Conservation (phyloP, 495 filamentous ascomycete species). For the Mytilinidion resinicola region DNA sequence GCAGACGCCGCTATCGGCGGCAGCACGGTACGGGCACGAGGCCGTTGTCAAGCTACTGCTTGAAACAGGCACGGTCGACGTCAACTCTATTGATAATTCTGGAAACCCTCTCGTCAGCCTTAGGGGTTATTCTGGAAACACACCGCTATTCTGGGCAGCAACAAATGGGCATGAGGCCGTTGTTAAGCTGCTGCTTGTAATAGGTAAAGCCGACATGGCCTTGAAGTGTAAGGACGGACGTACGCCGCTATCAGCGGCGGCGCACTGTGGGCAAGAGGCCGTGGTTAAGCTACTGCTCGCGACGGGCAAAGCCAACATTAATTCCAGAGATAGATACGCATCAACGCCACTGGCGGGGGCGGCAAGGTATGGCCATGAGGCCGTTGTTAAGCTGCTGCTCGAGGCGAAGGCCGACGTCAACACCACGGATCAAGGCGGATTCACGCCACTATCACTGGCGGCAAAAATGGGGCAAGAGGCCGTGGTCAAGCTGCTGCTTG, state of each 20-base stretch:
- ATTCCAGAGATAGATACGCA: not conserved
- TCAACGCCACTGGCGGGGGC: not conserved
- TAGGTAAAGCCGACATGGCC: no score
- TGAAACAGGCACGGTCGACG: no score
- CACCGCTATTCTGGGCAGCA: no score
- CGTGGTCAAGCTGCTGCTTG: no score
- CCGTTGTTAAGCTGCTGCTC: not conserved
- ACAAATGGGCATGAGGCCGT: not conserved
- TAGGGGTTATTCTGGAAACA: no score
- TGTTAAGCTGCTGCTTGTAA: no score
- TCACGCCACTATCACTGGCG: no score
- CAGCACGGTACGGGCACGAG: constrained; percentile 4
- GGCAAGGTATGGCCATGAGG: not conserved
- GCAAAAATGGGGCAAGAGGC: no score
- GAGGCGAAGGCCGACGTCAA: no score
- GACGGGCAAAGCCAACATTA: not conserved
- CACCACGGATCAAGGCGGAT: no score
- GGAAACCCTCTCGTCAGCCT: no score
- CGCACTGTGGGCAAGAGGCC: not conserved
- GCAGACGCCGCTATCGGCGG: not conserved
- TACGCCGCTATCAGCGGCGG: not conserved
- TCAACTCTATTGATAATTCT: not conserved
- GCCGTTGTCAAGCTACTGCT: not conserved
- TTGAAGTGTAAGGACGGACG: no score
- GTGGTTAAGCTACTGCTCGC: constrained; percentile 13